Evolutionary conservation across 1,139 yeast genomes (phyloP), one percentile per base, ranked within the genome.

Genomic region (Hansenula sp.): DNA sequence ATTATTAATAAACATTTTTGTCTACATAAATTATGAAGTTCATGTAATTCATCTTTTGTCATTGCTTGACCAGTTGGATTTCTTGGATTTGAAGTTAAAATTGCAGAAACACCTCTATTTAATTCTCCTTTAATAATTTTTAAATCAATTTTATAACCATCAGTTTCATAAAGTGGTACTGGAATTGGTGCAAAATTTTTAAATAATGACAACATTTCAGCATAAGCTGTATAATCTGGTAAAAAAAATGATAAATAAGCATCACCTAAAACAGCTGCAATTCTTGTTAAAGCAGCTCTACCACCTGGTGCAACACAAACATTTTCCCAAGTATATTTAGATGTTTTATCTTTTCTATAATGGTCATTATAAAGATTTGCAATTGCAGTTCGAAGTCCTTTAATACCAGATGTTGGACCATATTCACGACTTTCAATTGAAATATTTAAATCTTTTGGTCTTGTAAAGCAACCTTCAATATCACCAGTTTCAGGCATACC

Each of bases 401-500:
- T 73, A 33, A 77, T 65, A 34, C 86, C 86, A 2, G 83, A 79
- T 18, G 85, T 79, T 16, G 84, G 82, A 11, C 82, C 82, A 50
- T 79, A 79, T 50, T 77, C 86, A 51, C 78, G 69, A 39, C 77
- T 68, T 39, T 67, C 64, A 44, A 73, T 75, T 11, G 78, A 68
- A n/a, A 79, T 66, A 0, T 75, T 74, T 31, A 79, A 64, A 17
- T 68, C 56, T 3, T 66, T 66, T 2, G 86, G 86, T 58, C 82
- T 66, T 39, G 70, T 67, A 57, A 77, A 77, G 20, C 83, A 77
- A 3, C 84, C 84, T 1, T 79, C 79, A 42, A 79, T 64, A 40
- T 76, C 80, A 19, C 84, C 84, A 40, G 78, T 82, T 55, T 79
- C 85, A 2, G 86, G 85, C 41, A 82, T 82, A 38, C 86, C 86